Base-by-base conservation (phyloP, 2,329 filamentous ascomycete genomes). In the Aspergillus sp. region DNA sequence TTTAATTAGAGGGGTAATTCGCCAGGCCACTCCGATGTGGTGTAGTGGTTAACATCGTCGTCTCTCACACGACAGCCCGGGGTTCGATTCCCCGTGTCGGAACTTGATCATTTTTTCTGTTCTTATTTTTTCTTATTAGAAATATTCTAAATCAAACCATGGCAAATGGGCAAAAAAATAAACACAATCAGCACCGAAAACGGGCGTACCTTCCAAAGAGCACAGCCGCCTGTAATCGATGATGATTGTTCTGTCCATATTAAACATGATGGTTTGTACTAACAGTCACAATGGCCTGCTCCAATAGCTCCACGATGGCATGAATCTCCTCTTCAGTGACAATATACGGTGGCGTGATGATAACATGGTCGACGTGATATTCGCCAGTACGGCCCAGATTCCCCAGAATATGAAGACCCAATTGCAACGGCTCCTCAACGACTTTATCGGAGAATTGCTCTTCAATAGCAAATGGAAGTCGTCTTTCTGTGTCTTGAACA, bases 31-130 rank as follows among this genome's bases (percentile, higher is more conserved):
- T n/a, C 42, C 45, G 41, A 41, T 44, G 41, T 52, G 50, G 50
- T 52, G 50, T 52, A 50, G 46, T 50, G 50, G 50, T 44, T 49
- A 53, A 53, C 50, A 53, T 51, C 46, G 46, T 39, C 37, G 48
- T 53, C 50, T 53, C 51, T 58, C 57, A 57, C 54, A 56, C 54
- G 45, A 48, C 54, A 57, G 54, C 54, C 40, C 30, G 54, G 54
- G 52, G 52, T 57, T 56, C 52, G 52, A 57, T 57, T 57, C 49
- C 53, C 53, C 53, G 31, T 45, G 47, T 54, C 51, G 53, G 53
- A 56, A 41, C 19, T 32, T 3, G 26, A 13, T 28, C 26, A 2
- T 31, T 37, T 34, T 33, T n/a, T 8, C 4, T 19, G 19, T 19
- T 19, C 4, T 19, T 19, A 2, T 19, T 19, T 19, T 19, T 19